phyloP scores from a whole-genome alignment of 768 basidiomycete genomes.

The Leucosporidium scottii region DNA sequence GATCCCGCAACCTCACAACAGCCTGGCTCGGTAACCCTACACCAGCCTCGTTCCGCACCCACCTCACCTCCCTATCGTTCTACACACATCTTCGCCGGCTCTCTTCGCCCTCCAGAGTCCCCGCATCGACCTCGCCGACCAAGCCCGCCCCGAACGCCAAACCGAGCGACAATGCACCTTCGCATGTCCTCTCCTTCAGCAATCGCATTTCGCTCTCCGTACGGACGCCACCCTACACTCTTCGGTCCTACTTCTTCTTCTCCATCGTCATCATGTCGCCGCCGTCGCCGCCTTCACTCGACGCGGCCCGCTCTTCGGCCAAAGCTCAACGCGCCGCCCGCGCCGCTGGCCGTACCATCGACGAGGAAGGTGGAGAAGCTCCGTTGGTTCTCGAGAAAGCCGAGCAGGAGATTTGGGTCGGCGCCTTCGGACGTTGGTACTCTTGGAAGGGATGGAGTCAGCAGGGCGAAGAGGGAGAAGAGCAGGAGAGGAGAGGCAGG shows the following conservation, averaged over 20 bases:
- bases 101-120: constrained; percentile 26
- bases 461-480: constrained; percentile 23
- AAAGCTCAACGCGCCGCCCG: constrained; percentile 18
- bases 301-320: background rate
- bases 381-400: no score
- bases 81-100: constrained; percentile 44
- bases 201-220: constrained; percentile 88
- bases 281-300: constrained; percentile 18
- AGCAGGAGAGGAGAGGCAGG: constrained; percentile 22
- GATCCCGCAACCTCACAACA: constrained; percentile 40
- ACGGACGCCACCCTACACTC: constrained; percentile 81
- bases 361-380: no score
- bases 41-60: constrained; percentile 85
- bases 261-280: constrained; percentile 71
- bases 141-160: constrained; percentile 1
- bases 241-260: constrained; percentile 78
- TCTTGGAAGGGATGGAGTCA: constrained; percentile 54
- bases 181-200: constrained; percentile 58
- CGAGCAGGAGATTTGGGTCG: constrained; percentile 64
- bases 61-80: constrained; percentile 95
- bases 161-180: background rate
- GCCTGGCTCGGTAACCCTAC: constrained; percentile 93
- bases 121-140: constrained; percentile 7
- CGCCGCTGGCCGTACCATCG: background rate
- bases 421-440: constrained; percentile 82